Evolutionary conservation across 2,329 filamentous ascomycete species (phyloP), one percentile per base, ranked within the genome.

Genomic region (Chrysosporium keratinophilum): DNA sequence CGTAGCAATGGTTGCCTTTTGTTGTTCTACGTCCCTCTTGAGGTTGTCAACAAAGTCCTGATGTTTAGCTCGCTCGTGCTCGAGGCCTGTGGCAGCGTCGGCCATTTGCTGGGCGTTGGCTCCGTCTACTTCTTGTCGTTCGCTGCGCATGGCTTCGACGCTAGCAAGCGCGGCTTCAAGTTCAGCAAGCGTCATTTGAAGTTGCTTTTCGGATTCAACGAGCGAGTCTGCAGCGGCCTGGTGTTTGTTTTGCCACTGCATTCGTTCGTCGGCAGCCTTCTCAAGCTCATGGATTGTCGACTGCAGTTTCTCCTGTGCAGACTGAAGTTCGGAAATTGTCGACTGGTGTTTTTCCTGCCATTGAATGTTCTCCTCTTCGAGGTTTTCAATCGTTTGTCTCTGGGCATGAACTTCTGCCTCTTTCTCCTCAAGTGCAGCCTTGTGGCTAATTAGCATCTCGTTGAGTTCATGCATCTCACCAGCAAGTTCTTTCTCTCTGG

Each of bases 261-360:
- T 11, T 77, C 68, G 35, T 23, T 74, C 74, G 28, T 77, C 74
- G 54, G 81, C 74, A 23, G 79, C 78, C 14, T 74, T 68, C 66
- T 95, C 86, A 1, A 97, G 78, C 45, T 88, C 81, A 19, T 76
- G 72, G 45, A 95, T 84, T 0, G 84, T 90, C 54, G 78, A 74
- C 50, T 81, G 78, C 64, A 95, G 81, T 46, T 84, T 78, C 48
- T 78, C 75, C 71, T 96, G 87, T 0, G 85, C 86, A 14, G 75
- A 72, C 59, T 84, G 80, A 74, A 93, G 82, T 1, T 82, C 80
- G 52, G 82, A 76, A 33, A 95, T 74, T 0, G 83, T 81, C 41
- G 76, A 72, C 60, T 84, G 74, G 67, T 96, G 88, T 71, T 87
- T 89, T 44, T 68, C 72, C 65, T 91, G 83, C 87, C 87, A 93